Conservation (phyloP, 1,284 basidiomycete species). For the Tranzscheliella williamsii region DNA sequence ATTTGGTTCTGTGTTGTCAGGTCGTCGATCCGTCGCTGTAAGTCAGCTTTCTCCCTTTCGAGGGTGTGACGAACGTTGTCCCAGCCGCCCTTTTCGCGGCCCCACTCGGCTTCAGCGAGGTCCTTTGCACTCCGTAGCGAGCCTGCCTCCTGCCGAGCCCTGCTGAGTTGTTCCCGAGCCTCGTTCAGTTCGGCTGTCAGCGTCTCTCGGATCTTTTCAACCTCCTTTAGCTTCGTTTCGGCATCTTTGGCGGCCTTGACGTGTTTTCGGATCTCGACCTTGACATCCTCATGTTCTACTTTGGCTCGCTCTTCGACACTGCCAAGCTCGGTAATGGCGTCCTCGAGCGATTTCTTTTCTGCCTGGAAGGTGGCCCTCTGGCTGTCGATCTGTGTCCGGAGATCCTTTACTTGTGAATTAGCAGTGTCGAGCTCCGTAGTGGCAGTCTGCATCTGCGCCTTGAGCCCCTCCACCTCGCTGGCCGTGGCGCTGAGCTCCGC, state of each 20-base stretch:
- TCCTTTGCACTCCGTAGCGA: conserved; percentile 63
- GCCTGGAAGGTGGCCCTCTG: conserved; percentile 71
- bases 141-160: conserved; percentile 29
- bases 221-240: conserved; percentile 73
- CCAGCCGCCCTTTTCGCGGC: conserved; percentile 80
- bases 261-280: conserved; percentile 62
- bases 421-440: conserved; percentile 69
- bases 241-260: conserved; percentile 77
- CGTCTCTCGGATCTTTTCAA: conserved; percentile 69
- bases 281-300: conserved; percentile 67
- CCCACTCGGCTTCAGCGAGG: conserved; percentile 70
- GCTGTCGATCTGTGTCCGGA: conserved; percentile 67
- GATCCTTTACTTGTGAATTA: conserved; percentile 68
- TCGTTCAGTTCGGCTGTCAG: conserved; percentile 76
- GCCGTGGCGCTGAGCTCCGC: conserved; percentile 65
- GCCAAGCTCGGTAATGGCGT: conserved; percentile 53
- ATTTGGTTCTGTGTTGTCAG: conserved; percentile 76
- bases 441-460: conserved; percentile 68
- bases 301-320: conserved; percentile 46
- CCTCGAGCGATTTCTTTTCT: conserved; percentile 65
- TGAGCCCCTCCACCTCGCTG: conserved; percentile 71
- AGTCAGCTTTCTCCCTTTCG: conserved; percentile 75
- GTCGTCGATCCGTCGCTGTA: conserved; percentile 74
- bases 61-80: conserved; percentile 74
- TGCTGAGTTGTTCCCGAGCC: conserved; percentile 39